Base-by-base conservation (phyloP, 2,329 filamentous ascomycete species). In the Fusarium guadeloupense region DNA sequence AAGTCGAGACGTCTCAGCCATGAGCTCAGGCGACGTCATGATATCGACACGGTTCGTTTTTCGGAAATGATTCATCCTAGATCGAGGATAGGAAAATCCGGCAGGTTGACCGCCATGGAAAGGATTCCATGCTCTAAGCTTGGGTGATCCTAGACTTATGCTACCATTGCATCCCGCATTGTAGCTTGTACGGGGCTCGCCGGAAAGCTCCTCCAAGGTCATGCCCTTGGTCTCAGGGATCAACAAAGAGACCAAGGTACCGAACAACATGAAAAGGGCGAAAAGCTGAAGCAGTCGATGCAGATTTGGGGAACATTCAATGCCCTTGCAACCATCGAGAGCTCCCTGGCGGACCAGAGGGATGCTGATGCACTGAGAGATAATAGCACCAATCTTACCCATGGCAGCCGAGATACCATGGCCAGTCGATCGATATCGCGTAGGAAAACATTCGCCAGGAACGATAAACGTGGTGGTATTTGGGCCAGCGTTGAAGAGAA, bases 201-300 rank as follows among this genome's bases (percentile, higher is more conserved):
- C 88, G 2, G 87, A 83, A 14, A 92, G 77, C 62, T 88, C 84
- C 71, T 92, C 91, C 35, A 95, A 78, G 0, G 90, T 92, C 72
- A 86, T 81, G 2, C 89, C 83, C 77, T 89, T 92, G 0, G 89
- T 93, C 76, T 93, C 91, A 0, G 90, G 90, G 19, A 93, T 87
- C n/a, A 94, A 76, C 4, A 93, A 77, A 2, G 88, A 87, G 4
- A 86, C 85, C 40, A 91, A 75, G 40, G 85, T 83, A 30, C 91
- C 91, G 45, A 84, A 82, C 6, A 93, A 80, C 91, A 93, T 93
- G 79, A 94, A 93, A 9, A 92, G 80, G 0, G 89, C 89, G 74
- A 91, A 93, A 31, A 93, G 89, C 72, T 92, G 83, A 79, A 94
- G 87, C 31, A 93, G 83, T 52, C 89, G 86, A 72, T 90, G 83